These are phyloP conservation scores for Phytophthora lateralis DNA, from an alignment of 352 stramenopile species.

Conservation along the genomic window DNA sequence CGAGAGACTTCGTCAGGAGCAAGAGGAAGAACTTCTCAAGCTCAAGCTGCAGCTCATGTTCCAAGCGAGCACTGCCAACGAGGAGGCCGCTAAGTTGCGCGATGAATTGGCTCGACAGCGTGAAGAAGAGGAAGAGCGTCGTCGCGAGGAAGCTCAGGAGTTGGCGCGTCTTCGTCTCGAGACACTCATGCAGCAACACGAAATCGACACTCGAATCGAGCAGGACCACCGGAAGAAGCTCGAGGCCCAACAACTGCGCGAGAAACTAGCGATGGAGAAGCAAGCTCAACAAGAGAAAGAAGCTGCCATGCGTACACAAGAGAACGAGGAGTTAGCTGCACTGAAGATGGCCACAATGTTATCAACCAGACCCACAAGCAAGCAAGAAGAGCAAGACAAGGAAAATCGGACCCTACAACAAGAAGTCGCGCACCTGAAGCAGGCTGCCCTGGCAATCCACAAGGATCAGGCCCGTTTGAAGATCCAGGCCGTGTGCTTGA, in stretches of 20 bases:
- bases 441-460: slow-evolving; percentile 46
- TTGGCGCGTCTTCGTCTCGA: slow-evolving; percentile 59
- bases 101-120: slow-evolving; percentile 52
- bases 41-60: slow-evolving; percentile 71
- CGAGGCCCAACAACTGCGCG: slow-evolving; percentile 44
- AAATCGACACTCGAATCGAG: slow-evolving; percentile 47
- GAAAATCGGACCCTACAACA: slow-evolving; percentile 40
- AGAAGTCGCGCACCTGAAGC: slow-evolving; percentile 49
- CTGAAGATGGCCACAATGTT: slow-evolving; percentile 62
- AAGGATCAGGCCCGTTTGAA: slow-evolving; percentile 65
- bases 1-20: slow-evolving; percentile 67
- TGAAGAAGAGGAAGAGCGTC: slow-evolving; percentile 49
- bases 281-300: slow-evolving; percentile 51
- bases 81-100: slow-evolving; percentile 49
- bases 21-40: slow-evolving; percentile 69
- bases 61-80: slow-evolving; percentile 55
- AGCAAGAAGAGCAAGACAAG: slow-evolving; percentile 43
- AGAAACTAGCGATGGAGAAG: slow-evolving; percentile 52
- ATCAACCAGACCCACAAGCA: slow-evolving; percentile 31
- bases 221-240: slow-evolving; percentile 39
- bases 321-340: slow-evolving; percentile 64
- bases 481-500: slow-evolving; percentile 67
- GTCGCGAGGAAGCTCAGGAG: slow-evolving; percentile 57
- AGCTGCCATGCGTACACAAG: slow-evolving; percentile 50
- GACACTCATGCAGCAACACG: slow-evolving; percentile 60